A percentile compares a stretch with the other conserved stretches of the same genome.
phyloP scores from a whole-genome alignment of 495 filamentous ascomycete genomes.

The Hypoxylon perforatum region DNA sequence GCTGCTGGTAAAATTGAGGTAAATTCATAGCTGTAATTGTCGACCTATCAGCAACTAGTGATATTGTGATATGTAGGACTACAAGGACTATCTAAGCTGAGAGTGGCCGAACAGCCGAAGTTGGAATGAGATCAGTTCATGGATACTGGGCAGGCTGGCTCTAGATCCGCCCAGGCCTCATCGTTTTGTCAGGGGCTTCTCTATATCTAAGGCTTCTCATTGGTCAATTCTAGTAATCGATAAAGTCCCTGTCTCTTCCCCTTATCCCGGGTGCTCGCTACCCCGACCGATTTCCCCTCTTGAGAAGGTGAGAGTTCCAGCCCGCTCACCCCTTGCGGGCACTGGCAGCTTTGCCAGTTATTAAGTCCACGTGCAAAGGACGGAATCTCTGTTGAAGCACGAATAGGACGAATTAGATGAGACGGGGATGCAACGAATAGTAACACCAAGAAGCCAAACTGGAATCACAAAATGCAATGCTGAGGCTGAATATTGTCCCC shows the following conservation, averaged over 20 bases:
- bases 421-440: neutral
- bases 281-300: constrained; percentile 35
- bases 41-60: too few relatives aligned
- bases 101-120: too few relatives aligned
- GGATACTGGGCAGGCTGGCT: constrained; percentile 29
- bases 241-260: constrained; percentile 22
- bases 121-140: constrained; percentile 21
- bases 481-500: constrained; percentile 35
- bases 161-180: constrained; percentile 36
- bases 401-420: neutral
- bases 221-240: constrained; percentile 41
- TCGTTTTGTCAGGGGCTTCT: constrained; percentile 2
- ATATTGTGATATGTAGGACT: too few relatives aligned
- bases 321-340: too few relatives aligned
- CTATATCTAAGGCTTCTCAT: constrained; percentile 1
- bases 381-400: neutral
- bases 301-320: constrained; percentile 27
- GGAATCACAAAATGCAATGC: constrained; percentile 21
- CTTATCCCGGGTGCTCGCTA: constrained; percentile 16
- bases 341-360: neutral
- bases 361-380: constrained; percentile 13
- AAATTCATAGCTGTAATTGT: constrained; percentile 1
- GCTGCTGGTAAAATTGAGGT: constrained; percentile 21
- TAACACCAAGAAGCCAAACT: neutral
- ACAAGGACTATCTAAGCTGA: too few relatives aligned